Evolutionary conservation across 139 green algal genomes (phyloP).

Genomic region (Chlorella vulgaris): DNA sequence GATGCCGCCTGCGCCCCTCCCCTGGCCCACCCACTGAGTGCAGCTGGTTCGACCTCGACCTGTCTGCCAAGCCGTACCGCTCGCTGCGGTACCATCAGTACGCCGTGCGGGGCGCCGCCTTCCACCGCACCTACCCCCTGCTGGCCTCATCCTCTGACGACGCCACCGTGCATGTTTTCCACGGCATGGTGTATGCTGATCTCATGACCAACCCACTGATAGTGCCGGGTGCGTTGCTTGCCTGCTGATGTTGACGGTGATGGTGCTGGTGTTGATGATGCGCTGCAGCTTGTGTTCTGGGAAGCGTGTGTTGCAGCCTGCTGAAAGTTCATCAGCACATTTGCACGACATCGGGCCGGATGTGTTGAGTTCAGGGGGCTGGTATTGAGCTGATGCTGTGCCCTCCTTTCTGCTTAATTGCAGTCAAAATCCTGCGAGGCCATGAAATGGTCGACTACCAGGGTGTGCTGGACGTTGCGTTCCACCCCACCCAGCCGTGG

Average conservation of each 20-base stretch:
- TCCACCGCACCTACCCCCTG: slow-evolving; percentile 90
- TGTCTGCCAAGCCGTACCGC: slow-evolving; percentile 93
- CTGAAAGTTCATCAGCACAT: not conserved
- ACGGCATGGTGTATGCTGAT: slow-evolving; percentile 96
- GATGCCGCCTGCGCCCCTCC: too few relatives aligned
- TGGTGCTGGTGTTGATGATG: too few relatives aligned
- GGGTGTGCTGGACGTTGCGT: slow-evolving; percentile 84
- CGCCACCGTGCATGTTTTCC: slow-evolving; percentile 87
- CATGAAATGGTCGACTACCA: slow-evolving; percentile 54
- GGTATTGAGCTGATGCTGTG: too few relatives aligned
- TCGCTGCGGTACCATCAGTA: slow-evolving; percentile 82
- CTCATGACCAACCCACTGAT: slow-evolving; percentile 97
- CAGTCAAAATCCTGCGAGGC: slow-evolving; percentile 69
- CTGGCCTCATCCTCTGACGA: slow-evolving; percentile 90
- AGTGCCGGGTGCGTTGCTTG: slow-evolving; percentile 69
- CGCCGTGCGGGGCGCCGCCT: slow-evolving; percentile 77
- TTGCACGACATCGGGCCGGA: not conserved
- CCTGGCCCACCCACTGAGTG: not conserved
- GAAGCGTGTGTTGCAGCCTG: too few relatives aligned
- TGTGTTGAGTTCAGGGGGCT: too few relatives aligned
- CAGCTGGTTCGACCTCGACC: slow-evolving; percentile 96
- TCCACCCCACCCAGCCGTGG: slow-evolving; percentile 97
- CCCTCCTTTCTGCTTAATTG: not conserved
- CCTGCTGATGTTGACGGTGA: not conserved
- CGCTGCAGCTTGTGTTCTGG: too few relatives aligned